Evolutionary conservation across 768 basidiomycete genomes (phyloP), one percentile per base, ranked within the genome.

Genomic region (Cystobasidiopsis lactophilus): DNA sequence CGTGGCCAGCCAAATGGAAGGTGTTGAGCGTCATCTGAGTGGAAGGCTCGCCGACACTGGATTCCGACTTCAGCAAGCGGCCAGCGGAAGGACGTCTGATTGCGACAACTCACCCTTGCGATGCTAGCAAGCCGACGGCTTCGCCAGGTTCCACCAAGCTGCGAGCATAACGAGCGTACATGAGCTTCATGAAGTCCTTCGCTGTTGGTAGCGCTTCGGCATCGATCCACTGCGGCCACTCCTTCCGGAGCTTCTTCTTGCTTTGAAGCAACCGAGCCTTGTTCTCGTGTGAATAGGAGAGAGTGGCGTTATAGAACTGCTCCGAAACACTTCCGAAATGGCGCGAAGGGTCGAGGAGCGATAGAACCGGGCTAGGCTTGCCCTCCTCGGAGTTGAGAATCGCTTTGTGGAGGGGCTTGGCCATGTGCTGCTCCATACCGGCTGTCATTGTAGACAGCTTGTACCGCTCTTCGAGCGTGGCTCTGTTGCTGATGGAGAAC

Each of bases 21-120:
- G 93, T 98, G 66, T 98, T 98, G 57, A 98, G 70, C 9, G 93
- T 98, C 93, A 98, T 98, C 66, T 98, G 93, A 0, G 93, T 98
- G 16, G 93, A 98, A 3, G 93, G 93, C 66, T 98, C 93, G 49
- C 93, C 93, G 40, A 98, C 77, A 69, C 93, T 96, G 55, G n/a
- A n/a, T n/a, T n/a, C n/a, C n/a, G n/a, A n/a, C n/a, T n/a, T 7
- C 50, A 45, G 31, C 9, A 5, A 16, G 26, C 18, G 50, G 49
- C n/a, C 14, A 21, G 23, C 10, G 14, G 24, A 43, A 24, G 38
- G 21, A 47, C 13, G 7, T n/a, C n/a, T n/a, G n/a, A n/a, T n/a
- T n/a, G n/a, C n/a, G n/a, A n/a, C 30, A 26, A 70, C 75, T 58
- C 66, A 89, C 91, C 89, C 85, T 72, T 98, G 93, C 18, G 91